Evolutionary conservation across 2,329 filamentous ascomycete species (phyloP).

Genomic region (Penicillium sp.): DNA sequence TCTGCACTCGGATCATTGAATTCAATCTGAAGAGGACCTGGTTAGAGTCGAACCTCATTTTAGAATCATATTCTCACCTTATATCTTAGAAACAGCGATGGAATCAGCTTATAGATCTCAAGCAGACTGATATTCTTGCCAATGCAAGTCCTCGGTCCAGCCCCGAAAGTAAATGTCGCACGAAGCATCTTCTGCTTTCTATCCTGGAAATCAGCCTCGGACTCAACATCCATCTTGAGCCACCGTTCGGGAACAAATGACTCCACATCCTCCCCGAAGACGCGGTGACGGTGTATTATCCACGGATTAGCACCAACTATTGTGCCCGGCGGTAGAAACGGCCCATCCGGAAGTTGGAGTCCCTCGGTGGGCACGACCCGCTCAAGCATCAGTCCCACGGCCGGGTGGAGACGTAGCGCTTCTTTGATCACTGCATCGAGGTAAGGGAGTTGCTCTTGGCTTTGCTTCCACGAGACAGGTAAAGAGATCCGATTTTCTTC

Average conservation of each 20-base stretch:
- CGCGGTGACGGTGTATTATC: slow-evolving; percentile 27
- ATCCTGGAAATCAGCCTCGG: slow-evolving; percentile 9
- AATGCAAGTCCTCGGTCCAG: slow-evolving; percentile 54
- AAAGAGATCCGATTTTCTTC: slow-evolving; percentile 10
- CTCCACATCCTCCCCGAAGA: slow-evolving; percentile 24
- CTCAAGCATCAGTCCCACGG: slow-evolving; percentile 24
- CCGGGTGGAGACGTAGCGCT: slow-evolving; percentile 26
- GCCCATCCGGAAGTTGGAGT: slow-evolving; percentile 20
- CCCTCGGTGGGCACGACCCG: slow-evolving; percentile 24
- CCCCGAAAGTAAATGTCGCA: slow-evolving; percentile 47
- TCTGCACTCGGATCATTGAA: slow-evolving; percentile 16
- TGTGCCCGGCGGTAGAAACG: slow-evolving; percentile 25
- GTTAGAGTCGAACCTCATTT: background rate
- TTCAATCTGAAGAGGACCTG: slow-evolving; percentile 11
- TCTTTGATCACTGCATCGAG: slow-evolving; percentile 32
- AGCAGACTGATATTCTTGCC: slow-evolving; percentile 55
- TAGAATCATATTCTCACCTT: slow-evolving; percentile 10
- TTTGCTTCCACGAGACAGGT: slow-evolving; percentile 26
- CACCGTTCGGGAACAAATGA: slow-evolving; percentile 25
- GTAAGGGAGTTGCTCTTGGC: slow-evolving; percentile 26
- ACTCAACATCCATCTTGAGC: slow-evolving; percentile 17
- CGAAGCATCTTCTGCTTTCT: slow-evolving; percentile 21
- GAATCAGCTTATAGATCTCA: slow-evolving; percentile 60
- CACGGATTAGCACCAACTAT: slow-evolving; percentile 35
- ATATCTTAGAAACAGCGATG: slow-evolving; percentile 44